Base-by-base conservation (phyloP, 441 rosid genomes). In the Arabidopsis lyrata region DNA sequence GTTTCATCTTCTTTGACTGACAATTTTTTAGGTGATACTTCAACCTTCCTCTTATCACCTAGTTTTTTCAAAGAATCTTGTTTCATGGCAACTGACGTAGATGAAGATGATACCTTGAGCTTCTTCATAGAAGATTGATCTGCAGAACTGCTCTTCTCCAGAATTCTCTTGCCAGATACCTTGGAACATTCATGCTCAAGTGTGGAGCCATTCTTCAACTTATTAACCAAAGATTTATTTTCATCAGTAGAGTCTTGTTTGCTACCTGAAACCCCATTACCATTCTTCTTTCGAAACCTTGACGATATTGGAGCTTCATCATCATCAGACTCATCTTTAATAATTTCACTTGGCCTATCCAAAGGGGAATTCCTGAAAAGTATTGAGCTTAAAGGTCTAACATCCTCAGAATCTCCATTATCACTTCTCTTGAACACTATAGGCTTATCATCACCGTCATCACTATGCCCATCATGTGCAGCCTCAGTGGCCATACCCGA, bases 251-350 rank as follows among this genome's bases (percentile, higher is more conserved):
- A 27, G 53, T 54, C 55, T 14, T 71, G 66, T 81, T 82, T 88
- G 39, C 76, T 81, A 49, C 77, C 77, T 14, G 86, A 85, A 34
- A 81, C 70, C 73, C 87, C 86, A 14, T 70, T 72, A 81, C 36
- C 74, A 34, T 77, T 62, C 80, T 86, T 90, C 52, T 32, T 54
- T 32, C 78, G 45, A 53, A 85, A 48, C 83, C 84, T 86, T 7
- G 81, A 63, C 16, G 89, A 82, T 66, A 95, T 79, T 70, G 95
- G 92, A 63, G 63, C 72, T 32, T 84, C 88, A 82, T 92, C 88
- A 82, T 92, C 95, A 75, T 86, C 99, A 16, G 97, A 84, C 72
- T 85, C 91, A 34, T 75, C 71, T 47, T 54, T 31, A 63, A 69
- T 4, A 52, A 34, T 38, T 70, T 16, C 38, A 31, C 35, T 7